phyloP scores from a whole-genome alignment of 176 grass and related monocot species.

The Pharus latifolius region DNA sequence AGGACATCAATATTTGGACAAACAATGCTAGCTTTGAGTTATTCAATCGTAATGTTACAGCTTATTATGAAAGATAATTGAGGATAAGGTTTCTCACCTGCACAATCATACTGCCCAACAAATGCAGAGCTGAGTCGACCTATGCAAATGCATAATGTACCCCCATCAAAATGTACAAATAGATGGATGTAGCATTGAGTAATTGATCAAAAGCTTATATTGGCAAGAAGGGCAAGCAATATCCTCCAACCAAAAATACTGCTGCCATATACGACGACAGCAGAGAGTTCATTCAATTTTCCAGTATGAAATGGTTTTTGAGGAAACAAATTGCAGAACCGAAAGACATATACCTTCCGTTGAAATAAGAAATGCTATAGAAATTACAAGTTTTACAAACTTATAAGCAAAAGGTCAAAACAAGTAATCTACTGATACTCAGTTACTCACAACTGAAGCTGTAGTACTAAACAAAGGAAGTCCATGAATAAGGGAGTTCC shows the following conservation, averaged over 20 bases:
- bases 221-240: neutral
- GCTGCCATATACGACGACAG: neutral
- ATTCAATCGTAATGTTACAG: neutral
- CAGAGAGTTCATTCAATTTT: neutral
- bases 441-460: constrained; percentile 59
- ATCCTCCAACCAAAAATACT: neutral
- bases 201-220: neutral
- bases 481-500: constrained; percentile 69
- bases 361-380: neutral
- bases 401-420: constrained; percentile 2
- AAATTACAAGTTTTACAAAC: neutral
- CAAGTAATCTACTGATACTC: constrained; percentile 27
- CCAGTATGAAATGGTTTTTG: neutral
- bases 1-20: neutral
- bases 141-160: constrained; percentile 30
- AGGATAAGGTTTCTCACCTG: constrained; percentile 34
- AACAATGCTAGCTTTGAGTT: constrained; percentile 4
- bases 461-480: constrained; percentile 52
- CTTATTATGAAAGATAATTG: neutral
- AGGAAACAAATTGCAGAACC: neutral
- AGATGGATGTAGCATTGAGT: neutral
- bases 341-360: neutral
- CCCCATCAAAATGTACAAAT: constrained; percentile 8
- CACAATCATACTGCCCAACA: constrained; percentile 69
- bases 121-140: constrained; percentile 57